A percentile compares a stretch with the other conserved stretches of the same genome.
These are phyloP conservation scores for Trichosporon ovoides DNA, from an alignment of 1,284 basidiomycete genomes.

Conservation along the genomic window DNA sequence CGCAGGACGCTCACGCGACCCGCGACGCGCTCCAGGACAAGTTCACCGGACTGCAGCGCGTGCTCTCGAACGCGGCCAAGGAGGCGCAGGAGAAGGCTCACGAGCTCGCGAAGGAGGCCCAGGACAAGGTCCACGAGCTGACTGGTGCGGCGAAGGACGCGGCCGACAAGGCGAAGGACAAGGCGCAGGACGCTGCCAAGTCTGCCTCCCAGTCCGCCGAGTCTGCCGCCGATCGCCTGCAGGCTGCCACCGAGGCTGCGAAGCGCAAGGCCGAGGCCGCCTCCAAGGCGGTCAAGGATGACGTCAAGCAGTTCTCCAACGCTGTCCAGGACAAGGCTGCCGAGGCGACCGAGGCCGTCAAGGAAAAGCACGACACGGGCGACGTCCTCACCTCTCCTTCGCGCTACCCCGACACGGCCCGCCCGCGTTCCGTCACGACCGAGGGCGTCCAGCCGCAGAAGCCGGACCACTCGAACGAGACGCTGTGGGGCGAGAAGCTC, in stretches of 20 bases:
- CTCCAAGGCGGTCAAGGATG: conserved; percentile 18
- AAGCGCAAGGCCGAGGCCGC: conserved; percentile 17
- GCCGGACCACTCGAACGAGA: conserved; percentile 46
- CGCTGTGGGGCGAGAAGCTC: conserved; percentile 65
- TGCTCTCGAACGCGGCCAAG: conserved; percentile 16
- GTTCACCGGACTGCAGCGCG: conserved; percentile 1
- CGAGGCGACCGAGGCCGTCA: conserved; percentile 18
- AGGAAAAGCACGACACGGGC: conserved; percentile 20
- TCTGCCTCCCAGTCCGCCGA: background rate
- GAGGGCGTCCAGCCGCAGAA: conserved; percentile 43
- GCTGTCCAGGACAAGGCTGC: conserved; percentile 20
- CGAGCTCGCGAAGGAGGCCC: conserved; percentile 10
- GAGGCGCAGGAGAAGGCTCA: conserved; percentile 26
- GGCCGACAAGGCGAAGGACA: conserved; percentile 25
- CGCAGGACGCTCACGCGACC: conserved; percentile 28
- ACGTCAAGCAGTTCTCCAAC: conserved; percentile 29
- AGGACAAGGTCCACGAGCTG: conserved; percentile 18
- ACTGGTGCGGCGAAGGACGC: conserved; percentile 26
- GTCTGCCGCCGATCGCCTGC: background rate
- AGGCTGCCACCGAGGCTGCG: background rate
- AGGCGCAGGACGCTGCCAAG: conserved; percentile 8
- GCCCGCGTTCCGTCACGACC: conserved; percentile 41
- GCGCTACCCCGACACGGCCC: conserved; percentile 34
- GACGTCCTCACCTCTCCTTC: conserved; percentile 26
- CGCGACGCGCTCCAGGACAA: conserved; percentile 16